Base-by-base conservation (phyloP, 306 rosid genomes). In the Gleditsia sinensis region DNA sequence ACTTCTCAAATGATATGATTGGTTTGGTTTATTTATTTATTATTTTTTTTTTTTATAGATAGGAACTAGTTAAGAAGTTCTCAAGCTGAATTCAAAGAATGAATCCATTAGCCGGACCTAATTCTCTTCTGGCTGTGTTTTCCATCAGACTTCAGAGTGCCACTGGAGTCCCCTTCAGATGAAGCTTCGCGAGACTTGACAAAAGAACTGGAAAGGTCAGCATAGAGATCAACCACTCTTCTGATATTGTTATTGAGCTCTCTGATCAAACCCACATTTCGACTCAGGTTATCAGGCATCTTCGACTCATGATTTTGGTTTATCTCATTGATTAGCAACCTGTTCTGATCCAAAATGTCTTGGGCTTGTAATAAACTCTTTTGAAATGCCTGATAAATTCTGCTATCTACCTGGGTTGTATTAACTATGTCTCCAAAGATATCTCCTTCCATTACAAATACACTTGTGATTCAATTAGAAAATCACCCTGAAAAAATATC, bases 181-280 rank as follows among this genome's bases (percentile, higher is more conserved):
- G 97, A 92, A 83, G 88, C 92, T 37, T 89, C 97, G 54, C 75
- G 36, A 45, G 97, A 89, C 77, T 85, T 89, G 68, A 88, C 61
- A 74, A 90, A 88, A 55, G 91, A 86, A 53, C 73, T 85, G 28
- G 97, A 92, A 67, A 92, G 91, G 79, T 88, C 90, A 60, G 92
- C 96, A 81, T 92, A 92, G 61, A 92, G 92, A 88, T 92, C 96
- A 63, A 92, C 98, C 69, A 92, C 98, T 83, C 98, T 86, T 84
- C 88, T 85, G 82, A 92, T 92, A 58, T 92, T 92, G 86, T 84
- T 92, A 80, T 90, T 92, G 10, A 92, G 96, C 80, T 92, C 98
- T 76, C 87, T 82, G 73, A 92, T 92, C 87, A 92, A 86, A 48
- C 96, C 88, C 27, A 88, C 98, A 19, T 90, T 92, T 50, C 94